phyloP scores from a whole-genome alignment of 2,329 filamentous ascomycete species.

The Penicillium occitanis region DNA sequence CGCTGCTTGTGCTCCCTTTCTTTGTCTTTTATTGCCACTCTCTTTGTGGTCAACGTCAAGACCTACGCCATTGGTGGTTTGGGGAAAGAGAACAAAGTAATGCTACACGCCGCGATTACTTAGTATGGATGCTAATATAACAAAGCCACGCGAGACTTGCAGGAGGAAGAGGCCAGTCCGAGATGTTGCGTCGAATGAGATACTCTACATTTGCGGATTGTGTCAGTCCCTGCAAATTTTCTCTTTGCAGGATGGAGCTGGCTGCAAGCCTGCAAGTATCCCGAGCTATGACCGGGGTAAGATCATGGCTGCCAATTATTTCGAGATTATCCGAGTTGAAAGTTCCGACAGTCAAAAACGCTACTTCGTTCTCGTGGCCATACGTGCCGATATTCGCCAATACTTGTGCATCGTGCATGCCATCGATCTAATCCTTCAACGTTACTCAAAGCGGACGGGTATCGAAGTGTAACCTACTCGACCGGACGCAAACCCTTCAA shows the following conservation, averaged over 20 bases:
- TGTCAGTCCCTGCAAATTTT: not conserved
- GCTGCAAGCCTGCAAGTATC: not conserved
- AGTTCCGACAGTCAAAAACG: not conserved
- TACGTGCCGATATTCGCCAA: not conserved
- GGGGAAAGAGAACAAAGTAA: slow-evolving; percentile 7
- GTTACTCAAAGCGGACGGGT: slow-evolving; percentile 6
- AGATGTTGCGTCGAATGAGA: not conserved
- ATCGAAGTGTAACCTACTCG: not conserved
- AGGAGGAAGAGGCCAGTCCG: not conserved
- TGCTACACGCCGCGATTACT: not conserved
- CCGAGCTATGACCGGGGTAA: not conserved
- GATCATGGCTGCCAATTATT: not conserved
- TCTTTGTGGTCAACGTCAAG: slow-evolving; percentile 12
- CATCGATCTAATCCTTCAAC: not conserved
- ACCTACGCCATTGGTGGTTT: not conserved
- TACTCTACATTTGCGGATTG: not conserved
- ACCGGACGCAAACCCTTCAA: not conserved
- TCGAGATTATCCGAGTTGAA: not conserved
- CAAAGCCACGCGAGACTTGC: not conserved
- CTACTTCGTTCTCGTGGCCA: not conserved
- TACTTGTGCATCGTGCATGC: not conserved
- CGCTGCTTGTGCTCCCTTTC: not conserved
- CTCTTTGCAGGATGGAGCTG: not conserved
- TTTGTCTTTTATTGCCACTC: not conserved
- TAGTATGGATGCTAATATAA: not conserved